These are phyloP conservation scores for Pyrrhoderma noxium DNA, from an alignment of 1,284 basidiomycete genomes.

Conservation along the genomic window DNA sequence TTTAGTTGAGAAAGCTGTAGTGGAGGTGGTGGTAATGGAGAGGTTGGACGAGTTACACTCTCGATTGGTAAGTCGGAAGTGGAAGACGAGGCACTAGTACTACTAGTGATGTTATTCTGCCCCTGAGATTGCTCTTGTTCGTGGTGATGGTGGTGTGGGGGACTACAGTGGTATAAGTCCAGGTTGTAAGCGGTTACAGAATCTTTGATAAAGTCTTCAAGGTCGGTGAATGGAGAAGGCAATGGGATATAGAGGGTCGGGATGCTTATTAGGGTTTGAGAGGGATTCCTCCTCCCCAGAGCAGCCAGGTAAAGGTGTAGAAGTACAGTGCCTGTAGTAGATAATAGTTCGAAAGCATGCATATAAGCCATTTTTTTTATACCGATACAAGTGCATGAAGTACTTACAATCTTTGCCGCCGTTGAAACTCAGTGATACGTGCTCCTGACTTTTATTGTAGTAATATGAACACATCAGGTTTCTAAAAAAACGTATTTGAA, in stretches of 20 bases:
- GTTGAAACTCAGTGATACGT: slow-evolving; percentile 88
- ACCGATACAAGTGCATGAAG: background rate
- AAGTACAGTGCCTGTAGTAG: slow-evolving; percentile 76
- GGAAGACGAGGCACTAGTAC: background rate
- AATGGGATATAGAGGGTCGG: slow-evolving; percentile 86
- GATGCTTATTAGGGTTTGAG: slow-evolving; percentile 40
- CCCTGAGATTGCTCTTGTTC: no score
- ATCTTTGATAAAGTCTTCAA: slow-evolving; percentile 80
- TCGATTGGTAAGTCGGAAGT: slow-evolving; percentile 22
- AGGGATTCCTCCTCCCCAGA: slow-evolving; percentile 40
- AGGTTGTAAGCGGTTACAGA: slow-evolving; percentile 68
- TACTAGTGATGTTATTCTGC: background rate
- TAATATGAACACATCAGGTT: slow-evolving; percentile 9
- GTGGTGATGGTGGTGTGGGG: slow-evolving; percentile 21
- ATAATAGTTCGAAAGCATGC: background rate
- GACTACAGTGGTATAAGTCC: slow-evolving; percentile 61
- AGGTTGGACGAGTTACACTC: slow-evolving; percentile 26
- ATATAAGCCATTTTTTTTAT: background rate
- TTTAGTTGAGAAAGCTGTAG: background rate
- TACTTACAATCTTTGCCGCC: slow-evolving; percentile 94
- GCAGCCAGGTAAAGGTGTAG: slow-evolving; percentile 83
- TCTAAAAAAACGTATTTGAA: background rate
- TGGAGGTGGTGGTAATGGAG: slow-evolving; percentile 17
- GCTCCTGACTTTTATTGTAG: slow-evolving; percentile 47
- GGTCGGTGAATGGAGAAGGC: slow-evolving; percentile 76